phyloP scores from a whole-genome alignment of 2,329 filamentous ascomycete genomes.

The Sporothrix phasma region DNA sequence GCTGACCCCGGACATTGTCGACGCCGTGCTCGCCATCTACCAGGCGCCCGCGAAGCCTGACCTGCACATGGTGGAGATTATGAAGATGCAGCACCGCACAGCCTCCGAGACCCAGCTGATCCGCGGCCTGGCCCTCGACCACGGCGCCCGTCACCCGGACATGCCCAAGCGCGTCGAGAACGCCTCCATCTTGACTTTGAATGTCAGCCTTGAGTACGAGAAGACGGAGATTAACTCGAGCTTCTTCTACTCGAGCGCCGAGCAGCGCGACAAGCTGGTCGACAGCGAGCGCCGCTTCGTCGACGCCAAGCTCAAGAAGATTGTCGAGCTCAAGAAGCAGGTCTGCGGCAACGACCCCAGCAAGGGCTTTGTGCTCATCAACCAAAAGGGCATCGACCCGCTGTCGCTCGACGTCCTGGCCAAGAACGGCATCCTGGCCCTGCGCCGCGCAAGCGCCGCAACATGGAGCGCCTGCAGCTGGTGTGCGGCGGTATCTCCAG shows the following conservation, averaged over 20 bases:
- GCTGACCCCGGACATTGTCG: slow-evolving; percentile 89
- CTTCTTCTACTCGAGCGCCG: slow-evolving; percentile 96
- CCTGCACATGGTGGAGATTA: slow-evolving; percentile 98
- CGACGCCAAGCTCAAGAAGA: slow-evolving; percentile 92
- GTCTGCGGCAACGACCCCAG: slow-evolving; percentile 87
- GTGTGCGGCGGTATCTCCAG: slow-evolving; percentile 86
- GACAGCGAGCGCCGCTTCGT: slow-evolving; percentile 95
- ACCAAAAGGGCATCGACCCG: slow-evolving; percentile 98
- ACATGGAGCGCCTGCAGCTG: slow-evolving; percentile 97
- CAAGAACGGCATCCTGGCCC: slow-evolving; percentile 94
- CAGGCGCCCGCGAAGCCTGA: slow-evolving; percentile 84
- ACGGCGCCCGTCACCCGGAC: slow-evolving; percentile 91
- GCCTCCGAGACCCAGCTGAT: slow-evolving; percentile 95
- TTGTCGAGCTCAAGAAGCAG: slow-evolving; percentile 95
- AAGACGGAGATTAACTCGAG: slow-evolving; percentile 98
- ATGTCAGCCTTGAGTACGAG: slow-evolving; percentile 96
- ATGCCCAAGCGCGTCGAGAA: slow-evolving; percentile 97
- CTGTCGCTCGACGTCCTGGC: slow-evolving; percentile 90
- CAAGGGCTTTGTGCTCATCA: slow-evolving; percentile 96
- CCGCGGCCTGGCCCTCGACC: slow-evolving; percentile 82
- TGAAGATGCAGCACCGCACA: slow-evolving; percentile 99
- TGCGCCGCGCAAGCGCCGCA: slow-evolving; percentile 90
- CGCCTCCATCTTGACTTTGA: slow-evolving; percentile 87
- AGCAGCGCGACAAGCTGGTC: slow-evolving; percentile 94
- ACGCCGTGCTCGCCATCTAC: slow-evolving; percentile 92